Evolutionary conservation across 75 land plant species (phyloP).

Genomic region (Pinus tabuliformis): DNA sequence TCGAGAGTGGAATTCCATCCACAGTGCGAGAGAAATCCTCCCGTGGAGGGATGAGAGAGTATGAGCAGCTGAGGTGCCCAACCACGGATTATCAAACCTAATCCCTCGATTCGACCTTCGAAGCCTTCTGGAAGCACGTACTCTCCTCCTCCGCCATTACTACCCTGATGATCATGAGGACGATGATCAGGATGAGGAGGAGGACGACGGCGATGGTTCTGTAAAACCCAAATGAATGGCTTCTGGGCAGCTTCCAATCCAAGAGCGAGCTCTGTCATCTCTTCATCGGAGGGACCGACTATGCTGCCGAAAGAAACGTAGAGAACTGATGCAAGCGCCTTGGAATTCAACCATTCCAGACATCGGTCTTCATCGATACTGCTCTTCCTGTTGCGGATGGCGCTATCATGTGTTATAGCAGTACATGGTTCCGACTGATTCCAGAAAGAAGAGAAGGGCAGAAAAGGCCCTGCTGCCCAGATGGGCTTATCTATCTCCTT

Average conservation of each 20-base stretch:
- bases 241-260: conserved; percentile 17
- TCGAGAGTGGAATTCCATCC: no score
- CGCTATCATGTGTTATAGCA: conserved; percentile 15
- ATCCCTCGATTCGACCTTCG: no score
- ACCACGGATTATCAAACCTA: no score
- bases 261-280: conserved; percentile 24
- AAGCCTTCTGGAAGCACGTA: not conserved
- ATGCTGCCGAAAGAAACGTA: conserved; percentile 37
- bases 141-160: not conserved
- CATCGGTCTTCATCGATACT: conserved; percentile 7
- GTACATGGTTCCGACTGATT: not conserved
- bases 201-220: not conserved
- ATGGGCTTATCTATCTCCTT: conserved; percentile 18
- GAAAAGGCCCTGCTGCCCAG: conserved; percentile 47
- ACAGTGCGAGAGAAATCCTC: no score
- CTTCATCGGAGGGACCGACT: conserved; percentile 14
- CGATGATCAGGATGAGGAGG: no score
- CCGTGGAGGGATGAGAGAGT: no score
- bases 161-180: not conserved
- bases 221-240: conserved; percentile 39
- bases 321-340: conserved; percentile 26
- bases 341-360: conserved; percentile 25
- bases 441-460: conserved; percentile 28
- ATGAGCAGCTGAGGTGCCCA: no score
- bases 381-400: conserved; percentile 13